A percentile compares a stretch with the other conserved stretches of the same genome.
These are phyloP conservation scores for Yamadazyma ubonensis DNA, from an alignment of 805 yeast species.

Conservation along the genomic window DNA sequence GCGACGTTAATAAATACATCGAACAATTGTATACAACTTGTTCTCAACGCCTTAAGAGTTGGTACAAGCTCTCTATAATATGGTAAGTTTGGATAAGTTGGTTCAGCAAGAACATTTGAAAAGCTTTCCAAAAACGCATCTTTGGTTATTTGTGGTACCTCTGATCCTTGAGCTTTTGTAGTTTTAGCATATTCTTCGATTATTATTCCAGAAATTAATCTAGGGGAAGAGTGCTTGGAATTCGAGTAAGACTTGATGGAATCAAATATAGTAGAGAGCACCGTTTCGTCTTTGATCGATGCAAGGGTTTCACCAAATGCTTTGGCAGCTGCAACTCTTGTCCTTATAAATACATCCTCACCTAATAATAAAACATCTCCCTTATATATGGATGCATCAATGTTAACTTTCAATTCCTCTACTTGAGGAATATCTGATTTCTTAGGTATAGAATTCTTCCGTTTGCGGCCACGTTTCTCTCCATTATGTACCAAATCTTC, in stretches of 20 bases:
- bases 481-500: constrained; percentile 14
- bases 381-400: constrained; percentile 86
- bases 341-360: constrained; percentile 64
- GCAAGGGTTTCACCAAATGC: constrained; percentile 73
- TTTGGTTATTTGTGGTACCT: constrained; percentile 19
- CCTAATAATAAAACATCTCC: constrained; percentile 92
- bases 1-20: constrained; percentile 77
- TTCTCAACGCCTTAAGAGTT: constrained; percentile 76
- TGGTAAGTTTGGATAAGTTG: constrained; percentile 41
- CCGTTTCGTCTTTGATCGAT: constrained; percentile 39
- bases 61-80: constrained; percentile 84
- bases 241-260: constrained; percentile 43
- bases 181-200: constrained; percentile 63
- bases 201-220: constrained; percentile 65
- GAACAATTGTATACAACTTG: constrained; percentile 81
- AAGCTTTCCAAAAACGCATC: constrained; percentile 27
- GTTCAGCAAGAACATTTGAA: constrained; percentile 38
- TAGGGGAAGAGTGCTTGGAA: constrained; percentile 77
- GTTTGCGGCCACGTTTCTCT: constrained; percentile 46
- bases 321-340: constrained; percentile 71
- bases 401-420: constrained; percentile 68
- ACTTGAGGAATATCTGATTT: constrained; percentile 45
- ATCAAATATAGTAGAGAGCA: constrained; percentile 39
- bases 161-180: constrained; percentile 18
- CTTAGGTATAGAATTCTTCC: constrained; percentile 34